Evolutionary conservation across 2,329 filamentous ascomycete genomes (phyloP), one percentile per base, ranked within the genome.

Genomic region (Zasmidium angulare): DNA sequence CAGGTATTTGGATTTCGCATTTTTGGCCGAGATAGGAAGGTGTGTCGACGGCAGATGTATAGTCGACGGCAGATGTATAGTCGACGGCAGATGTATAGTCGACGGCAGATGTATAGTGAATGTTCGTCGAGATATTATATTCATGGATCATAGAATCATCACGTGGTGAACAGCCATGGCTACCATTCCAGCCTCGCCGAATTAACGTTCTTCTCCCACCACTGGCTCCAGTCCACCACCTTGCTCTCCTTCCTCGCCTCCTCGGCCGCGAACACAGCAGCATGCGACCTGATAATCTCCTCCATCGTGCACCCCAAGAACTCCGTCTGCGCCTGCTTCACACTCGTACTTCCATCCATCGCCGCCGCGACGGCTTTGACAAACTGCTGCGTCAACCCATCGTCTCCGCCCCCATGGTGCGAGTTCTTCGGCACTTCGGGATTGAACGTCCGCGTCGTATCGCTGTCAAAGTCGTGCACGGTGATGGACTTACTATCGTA

Each of bases 251-350:
- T 80, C 69, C 93, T 84, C 3, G 93, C 91, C 68, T 96, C 89
- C 76, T 98, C 95, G 0, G 93, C 95, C 22, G 91, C 93, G 79
- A 97, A 99, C 0, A 97, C 93, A 76, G 95, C 84, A 1, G 90
- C 93, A 77, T 98, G 95, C 70, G 91, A 96, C 51, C 89, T 82
- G n/a, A 98, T 82, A 1, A 89, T 86, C 71, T 98, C 95, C 58
- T 96, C 91, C 7, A 96, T 77, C 12, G 88, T 89, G 75, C 91
- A 96, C 0, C 91, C 92, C 23, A 98, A 80, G 71, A 88, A 86
- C 69, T 86, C 80, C 58, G 81, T 80, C 80, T 98, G 93, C 1
- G 93, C 93, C 62, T 83, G 82, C 46, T 82, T 78, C 0, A 89
- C 88, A 24, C 79, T 76, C 84, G 87, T 86, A 0, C 81, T 84